These are phyloP conservation scores for Boletus smithii DNA, from an alignment of 1,284 basidiomycete species.

Conservation along the genomic window DNA sequence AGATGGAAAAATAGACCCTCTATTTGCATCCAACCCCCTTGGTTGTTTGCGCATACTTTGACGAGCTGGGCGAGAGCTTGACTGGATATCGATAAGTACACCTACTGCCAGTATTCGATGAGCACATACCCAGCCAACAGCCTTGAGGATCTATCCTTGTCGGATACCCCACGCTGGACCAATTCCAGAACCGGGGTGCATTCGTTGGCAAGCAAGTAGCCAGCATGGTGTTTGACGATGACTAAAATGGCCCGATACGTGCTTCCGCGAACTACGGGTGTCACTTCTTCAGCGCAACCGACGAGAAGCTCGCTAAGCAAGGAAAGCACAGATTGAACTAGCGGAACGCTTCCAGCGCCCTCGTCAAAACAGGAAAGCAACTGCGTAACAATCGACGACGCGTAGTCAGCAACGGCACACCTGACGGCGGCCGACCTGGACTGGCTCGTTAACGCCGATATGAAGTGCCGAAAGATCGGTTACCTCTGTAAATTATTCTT, in stretches of 20 bases:
- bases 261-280: slow-evolving; percentile 43
- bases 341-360: slow-evolving; percentile 13
- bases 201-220: slow-evolving; percentile 37
- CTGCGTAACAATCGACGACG: slow-evolving; percentile 14
- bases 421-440: slow-evolving; percentile 20
- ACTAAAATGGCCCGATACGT: slow-evolving; percentile 43
- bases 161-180: slow-evolving; percentile 47
- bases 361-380: slow-evolving; percentile 9
- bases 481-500: slow-evolving; percentile 43
- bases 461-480: background rate
- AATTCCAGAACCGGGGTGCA: slow-evolving; percentile 32
- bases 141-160: slow-evolving; percentile 57
- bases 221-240: slow-evolving; percentile 49
- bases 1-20: slow-evolving; percentile 47
- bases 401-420: slow-evolving; percentile 26
- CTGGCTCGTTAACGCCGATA: slow-evolving; percentile 9
- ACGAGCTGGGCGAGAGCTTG: slow-evolving; percentile 49
- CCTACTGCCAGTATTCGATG: background rate
- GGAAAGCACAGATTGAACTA: slow-evolving; percentile 27
- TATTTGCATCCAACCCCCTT: slow-evolving; percentile 34
- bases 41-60: slow-evolving; percentile 35
- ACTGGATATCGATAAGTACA: slow-evolving; percentile 33
- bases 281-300: slow-evolving; percentile 45
- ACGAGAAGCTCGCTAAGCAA: slow-evolving; percentile 40
- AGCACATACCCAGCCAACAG: slow-evolving; percentile 62